phyloP scores from a whole-genome alignment of 2,329 filamentous ascomycete species.

The Diaporthe nobilis region DNA sequence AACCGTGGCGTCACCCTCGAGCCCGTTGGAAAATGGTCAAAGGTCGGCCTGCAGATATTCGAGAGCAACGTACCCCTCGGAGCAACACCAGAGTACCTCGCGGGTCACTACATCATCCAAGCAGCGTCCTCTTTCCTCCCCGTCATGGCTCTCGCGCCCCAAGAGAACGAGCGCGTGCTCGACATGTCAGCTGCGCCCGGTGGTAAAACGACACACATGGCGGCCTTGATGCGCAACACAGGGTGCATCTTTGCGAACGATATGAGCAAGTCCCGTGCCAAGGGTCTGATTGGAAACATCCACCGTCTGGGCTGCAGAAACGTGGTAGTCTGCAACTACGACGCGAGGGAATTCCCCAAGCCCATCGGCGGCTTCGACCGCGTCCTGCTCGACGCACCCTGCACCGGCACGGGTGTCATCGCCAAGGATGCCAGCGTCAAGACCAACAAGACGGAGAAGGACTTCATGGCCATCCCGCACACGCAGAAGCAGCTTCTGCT shows the following conservation, averaged over 20 bases:
- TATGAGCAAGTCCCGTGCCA: slow-evolving; percentile 91
- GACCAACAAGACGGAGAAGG: slow-evolving; percentile 96
- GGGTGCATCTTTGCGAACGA: slow-evolving; percentile 97
- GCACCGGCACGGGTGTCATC: slow-evolving; percentile 97
- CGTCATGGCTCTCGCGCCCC: slow-evolving; percentile 96
- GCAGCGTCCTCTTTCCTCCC: slow-evolving; percentile 96
- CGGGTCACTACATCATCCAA: slow-evolving; percentile 97
- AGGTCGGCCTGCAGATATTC: slow-evolving; percentile 96
- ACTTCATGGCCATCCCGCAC: slow-evolving; percentile 94
- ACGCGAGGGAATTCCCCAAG: slow-evolving; percentile 92
- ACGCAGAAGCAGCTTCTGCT: slow-evolving; percentile 95
- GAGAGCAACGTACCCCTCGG: slow-evolving; percentile 88
- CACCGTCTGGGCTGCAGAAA: slow-evolving; percentile 95
- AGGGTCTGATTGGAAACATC: slow-evolving; percentile 98
- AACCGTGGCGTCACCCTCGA: slow-evolving; percentile 97
- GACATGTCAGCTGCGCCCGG: slow-evolving; percentile 96
- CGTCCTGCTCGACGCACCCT: slow-evolving; percentile 93
- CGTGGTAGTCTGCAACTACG: slow-evolving; percentile 94
- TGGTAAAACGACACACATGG: slow-evolving; percentile 96
- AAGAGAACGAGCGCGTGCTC: slow-evolving; percentile 91
- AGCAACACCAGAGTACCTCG: slow-evolving; percentile 97
- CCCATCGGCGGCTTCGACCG: slow-evolving; percentile 97
- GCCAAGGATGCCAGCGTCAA: slow-evolving; percentile 97
- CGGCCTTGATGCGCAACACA: slow-evolving; percentile 98
- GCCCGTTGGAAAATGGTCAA: slow-evolving; percentile 98